These are phyloP conservation scores for Tulasnella calospora DNA, from an alignment of 768 basidiomycete species.

Conservation along the genomic window DNA sequence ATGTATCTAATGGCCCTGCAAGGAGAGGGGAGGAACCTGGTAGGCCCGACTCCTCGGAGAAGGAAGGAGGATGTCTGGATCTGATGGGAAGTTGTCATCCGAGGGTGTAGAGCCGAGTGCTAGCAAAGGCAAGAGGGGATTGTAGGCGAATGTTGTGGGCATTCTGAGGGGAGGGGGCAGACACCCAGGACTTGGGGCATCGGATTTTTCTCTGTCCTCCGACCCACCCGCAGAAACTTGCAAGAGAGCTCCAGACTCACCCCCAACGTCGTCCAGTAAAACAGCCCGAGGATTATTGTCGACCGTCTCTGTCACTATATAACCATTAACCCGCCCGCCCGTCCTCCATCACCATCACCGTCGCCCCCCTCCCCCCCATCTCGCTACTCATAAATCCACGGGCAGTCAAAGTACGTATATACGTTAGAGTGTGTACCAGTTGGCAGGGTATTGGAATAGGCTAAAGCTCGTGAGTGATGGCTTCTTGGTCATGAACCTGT, in stretches of 20 bases:
- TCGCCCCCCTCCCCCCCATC: background rate
- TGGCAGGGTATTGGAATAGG: conserved; percentile 6
- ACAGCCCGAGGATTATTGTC: conserved; percentile 1
- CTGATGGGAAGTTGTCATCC: conserved; percentile 4
- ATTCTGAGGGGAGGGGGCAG: background rate
- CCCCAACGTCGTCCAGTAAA: background rate
- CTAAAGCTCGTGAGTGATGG: conserved; percentile 10
- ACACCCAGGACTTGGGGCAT: conserved; percentile 1
- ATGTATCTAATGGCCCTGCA: background rate
- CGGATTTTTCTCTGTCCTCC: conserved; percentile 11
- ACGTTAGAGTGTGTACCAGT: background rate
- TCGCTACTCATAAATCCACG: background rate
- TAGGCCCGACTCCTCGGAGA: conserved; percentile 3
- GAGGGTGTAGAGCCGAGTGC: background rate
- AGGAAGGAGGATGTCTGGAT: conserved; percentile 1
- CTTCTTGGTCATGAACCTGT: background rate
- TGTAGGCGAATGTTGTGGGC: conserved; percentile 6
- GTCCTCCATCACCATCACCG: background rate
- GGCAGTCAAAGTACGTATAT: background rate
- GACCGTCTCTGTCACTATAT: background rate
- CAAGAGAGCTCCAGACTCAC: background rate
- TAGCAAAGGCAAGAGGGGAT: background rate
- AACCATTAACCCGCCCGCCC: background rate
- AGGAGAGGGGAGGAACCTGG: background rate
- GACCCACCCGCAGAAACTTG: background rate